Conservation (phyloP, 768 basidiomycete species). For the Boletus tylopilopsis region DNA sequence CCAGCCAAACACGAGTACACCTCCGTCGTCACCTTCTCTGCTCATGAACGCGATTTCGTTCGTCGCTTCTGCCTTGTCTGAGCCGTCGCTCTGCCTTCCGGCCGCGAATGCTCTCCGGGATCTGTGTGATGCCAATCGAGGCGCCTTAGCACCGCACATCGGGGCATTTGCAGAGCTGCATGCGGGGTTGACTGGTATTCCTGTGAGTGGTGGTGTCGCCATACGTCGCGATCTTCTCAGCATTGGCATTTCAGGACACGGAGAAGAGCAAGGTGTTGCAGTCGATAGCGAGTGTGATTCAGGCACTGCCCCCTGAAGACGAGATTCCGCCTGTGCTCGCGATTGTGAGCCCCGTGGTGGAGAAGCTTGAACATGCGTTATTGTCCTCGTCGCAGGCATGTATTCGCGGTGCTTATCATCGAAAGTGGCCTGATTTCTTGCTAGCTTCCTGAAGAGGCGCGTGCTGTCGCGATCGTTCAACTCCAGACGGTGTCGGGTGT, state of each 20-base stretch:
- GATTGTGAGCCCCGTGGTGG: conserved; percentile 72
- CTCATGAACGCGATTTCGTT: conserved; percentile 66
- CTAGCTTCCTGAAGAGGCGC: conserved; percentile 73
- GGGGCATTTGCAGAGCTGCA: conserved; percentile 82
- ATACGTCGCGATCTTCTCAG: background rate
- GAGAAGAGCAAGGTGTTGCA: conserved; percentile 90
- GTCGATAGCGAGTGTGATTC: conserved; percentile 90
- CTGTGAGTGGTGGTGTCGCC: conserved; percentile 43
- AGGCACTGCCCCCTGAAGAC: conserved; percentile 77
- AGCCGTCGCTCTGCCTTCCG: conserved; percentile 57
- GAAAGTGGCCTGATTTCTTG: background rate
- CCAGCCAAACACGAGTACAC: conserved; percentile 32
- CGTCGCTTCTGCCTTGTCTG: conserved; percentile 67
- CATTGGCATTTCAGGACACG: conserved; percentile 49
- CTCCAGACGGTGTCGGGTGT: conserved; percentile 81
- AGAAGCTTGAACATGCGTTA: conserved; percentile 62
- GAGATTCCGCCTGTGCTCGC: conserved; percentile 77
- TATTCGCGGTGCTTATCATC: background rate
- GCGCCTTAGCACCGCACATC: conserved; percentile 80
- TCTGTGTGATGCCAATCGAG: conserved; percentile 85
- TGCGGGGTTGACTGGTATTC: conserved; percentile 67
- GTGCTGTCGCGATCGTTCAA: conserved; percentile 60
- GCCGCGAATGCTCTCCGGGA: conserved; percentile 84
- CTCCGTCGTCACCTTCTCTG: conserved; percentile 37
- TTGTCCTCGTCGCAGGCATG: conserved; percentile 52